Evolutionary conservation across 176 grass and related monocot species (phyloP), one percentile per base, ranked within the genome.

Genomic region (Pontederia paniculata): DNA sequence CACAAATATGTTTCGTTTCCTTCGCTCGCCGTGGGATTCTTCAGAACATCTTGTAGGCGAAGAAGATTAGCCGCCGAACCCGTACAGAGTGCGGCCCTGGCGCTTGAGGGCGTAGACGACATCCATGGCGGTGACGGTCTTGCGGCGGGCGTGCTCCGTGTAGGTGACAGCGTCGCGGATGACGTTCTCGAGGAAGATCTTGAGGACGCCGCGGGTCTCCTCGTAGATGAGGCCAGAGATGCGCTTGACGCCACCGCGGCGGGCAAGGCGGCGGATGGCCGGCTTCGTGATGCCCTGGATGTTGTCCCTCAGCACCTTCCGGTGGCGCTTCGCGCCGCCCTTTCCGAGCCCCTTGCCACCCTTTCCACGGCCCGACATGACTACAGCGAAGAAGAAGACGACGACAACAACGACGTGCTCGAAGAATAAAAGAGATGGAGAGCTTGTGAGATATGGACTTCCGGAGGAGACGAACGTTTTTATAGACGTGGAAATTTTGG

Each of bases 121-220:
- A 25, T 75, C 72, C 72, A 75, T 75, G 63, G 73, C 73, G 46
- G 73, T 75, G 59, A 64, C 52, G 62, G 75, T 78, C 59, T 78
- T 78, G 45, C 56, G 42, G 42, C 65, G 64, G 46, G 65, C 64
- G 56, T 68, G 65, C 48, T 76, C 65, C 31, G 70, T 73, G 59
- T 73, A 73, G 70, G 70, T 73, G 48, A 73, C 70, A 18, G 70
- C 70, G 37, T 73, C 70, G 49, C 70, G 70, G 70, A 73, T 73
- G 28, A 73, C 70, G 48, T 73, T 73, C 70, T 73, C 70, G 4
- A 73, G 57, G 50, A 73, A 63, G 49, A 73, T 73, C 70, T 73
- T 73, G 31, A 62, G 70, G 20, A 63, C 58, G 48, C 57, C 58
- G 19, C 70, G 70, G n/a, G 57, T 72, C 55, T 68, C 31, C 54